Conservation (phyloP, 129 eudicot species). For the Centaurea solstitialis region DNA sequence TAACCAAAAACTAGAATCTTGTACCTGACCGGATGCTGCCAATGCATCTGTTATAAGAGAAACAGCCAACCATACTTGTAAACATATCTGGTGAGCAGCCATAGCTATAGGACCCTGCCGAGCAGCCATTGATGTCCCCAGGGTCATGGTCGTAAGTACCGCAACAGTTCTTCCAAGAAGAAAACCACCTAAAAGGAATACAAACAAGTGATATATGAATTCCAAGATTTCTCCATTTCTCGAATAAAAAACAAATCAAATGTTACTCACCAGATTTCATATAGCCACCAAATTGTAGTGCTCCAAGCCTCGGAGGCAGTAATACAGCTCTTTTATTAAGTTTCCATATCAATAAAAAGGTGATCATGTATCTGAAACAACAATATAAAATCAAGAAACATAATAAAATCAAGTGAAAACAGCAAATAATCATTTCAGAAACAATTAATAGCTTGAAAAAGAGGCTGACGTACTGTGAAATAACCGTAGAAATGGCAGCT, state of each 20-base stretch:
- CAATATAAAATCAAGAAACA: background rate
- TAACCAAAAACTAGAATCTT: background rate
- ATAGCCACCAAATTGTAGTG: conserved; percentile 81
- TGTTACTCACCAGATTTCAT: conserved; percentile 76
- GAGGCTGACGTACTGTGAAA: conserved; percentile 71
- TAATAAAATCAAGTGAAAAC: background rate
- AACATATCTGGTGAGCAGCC: conserved; percentile 98
- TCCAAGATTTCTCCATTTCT: background rate
- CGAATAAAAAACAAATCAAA: background rate
- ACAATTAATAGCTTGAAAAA: background rate
- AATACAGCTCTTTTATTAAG: conserved; percentile 71
- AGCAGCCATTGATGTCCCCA: conserved; percentile 93
- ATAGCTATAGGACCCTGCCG: conserved; percentile 93
- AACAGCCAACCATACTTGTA: conserved; percentile 95
- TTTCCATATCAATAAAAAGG: conserved; percentile 75
- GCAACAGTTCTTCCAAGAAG: conserved; percentile 92
- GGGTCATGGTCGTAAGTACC: conserved; percentile 66
- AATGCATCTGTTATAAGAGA: conserved; percentile 91
- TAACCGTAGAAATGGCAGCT: conserved; percentile 92
- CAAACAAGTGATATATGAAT: background rate
- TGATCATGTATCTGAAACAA: conserved; percentile 62
- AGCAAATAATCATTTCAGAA: background rate
- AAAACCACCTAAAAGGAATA: conserved; percentile 68
- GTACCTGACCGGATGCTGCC: conserved; percentile 90
- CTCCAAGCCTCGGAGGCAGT: conserved; percentile 77